Base-by-base conservation (phyloP, 352 stramenopile species). In the Pythium plurisporium region DNA sequence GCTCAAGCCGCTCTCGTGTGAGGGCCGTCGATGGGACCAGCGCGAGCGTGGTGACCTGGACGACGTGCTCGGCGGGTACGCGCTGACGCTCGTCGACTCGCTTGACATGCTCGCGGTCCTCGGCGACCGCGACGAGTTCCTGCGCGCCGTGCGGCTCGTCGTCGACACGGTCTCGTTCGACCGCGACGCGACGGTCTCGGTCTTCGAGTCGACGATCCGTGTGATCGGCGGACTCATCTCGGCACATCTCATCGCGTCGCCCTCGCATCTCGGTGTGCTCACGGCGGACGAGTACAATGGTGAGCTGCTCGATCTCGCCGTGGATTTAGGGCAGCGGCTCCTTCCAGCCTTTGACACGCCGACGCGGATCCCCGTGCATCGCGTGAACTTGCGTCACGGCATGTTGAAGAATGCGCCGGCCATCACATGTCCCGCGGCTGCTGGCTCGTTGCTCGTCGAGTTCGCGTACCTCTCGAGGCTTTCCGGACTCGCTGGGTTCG, bases 401-500 rank as follows among this genome's bases (percentile, higher is more conserved):
- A 60, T 91, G 19, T 53, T 71, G 1, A 67, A 71, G 9, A 65
- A 68, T 45, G 90, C 97, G 44, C 96, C 95, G 7, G 77, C 76
- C 25, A 71, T 98, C 45, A 97, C 97, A 17, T 98, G 91, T 64
- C 87, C 97, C 3, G 97, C 97, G 5, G 97, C 95, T 5, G 96
- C 91, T 5, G 96, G 96, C 2, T 98, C 95, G 26, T 70, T 99
- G n/a, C 73, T 97, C 1, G 76, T 99, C 15, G 97, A 99, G 76
- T 96, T 99, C 53, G 84, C 91, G 15, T 83, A 99, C 31, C 81
- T 99, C 9, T 98, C 90, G n/a, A 71, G 89, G 17, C 59, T 94
- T 8, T 79, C 84, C 15, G 62, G 69, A 2, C 70, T 86, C 25
- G 31, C 67, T 2, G 46, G 72, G 5, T 94, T 92, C 51, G 80